phyloP scores from a whole-genome alignment of 2,329 filamentous ascomycete species.

The Fusarium clavum region DNA sequence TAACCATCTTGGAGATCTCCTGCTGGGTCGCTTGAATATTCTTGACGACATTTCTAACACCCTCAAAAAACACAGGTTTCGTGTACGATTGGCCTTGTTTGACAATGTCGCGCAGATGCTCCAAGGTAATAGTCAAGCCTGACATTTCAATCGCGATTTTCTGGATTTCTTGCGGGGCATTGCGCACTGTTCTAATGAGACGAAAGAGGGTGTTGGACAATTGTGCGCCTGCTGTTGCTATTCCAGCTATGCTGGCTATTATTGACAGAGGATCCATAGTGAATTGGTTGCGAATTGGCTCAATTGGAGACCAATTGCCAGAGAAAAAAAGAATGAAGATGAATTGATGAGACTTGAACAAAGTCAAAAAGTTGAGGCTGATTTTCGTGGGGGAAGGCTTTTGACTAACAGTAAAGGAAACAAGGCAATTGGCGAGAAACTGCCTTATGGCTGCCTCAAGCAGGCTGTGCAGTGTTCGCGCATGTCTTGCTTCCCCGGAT shows the following conservation, averaged over 20 bases:
- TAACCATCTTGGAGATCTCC: background rate
- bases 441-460: too few species aligned
- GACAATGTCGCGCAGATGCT: constrained; percentile 26
- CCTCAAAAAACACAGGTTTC: constrained; percentile 2
- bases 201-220: constrained; percentile 21
- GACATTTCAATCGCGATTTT: constrained; percentile 26
- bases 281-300: background rate
- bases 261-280: constrained; percentile 32
- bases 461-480: too few species aligned
- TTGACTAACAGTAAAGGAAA: too few species aligned
- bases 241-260: constrained; percentile 30
- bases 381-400: too few species aligned
- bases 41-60: constrained; percentile 1
- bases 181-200: constrained; percentile 5
- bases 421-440: too few species aligned
- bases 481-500: too few species aligned
- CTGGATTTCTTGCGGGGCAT: constrained; percentile 15
- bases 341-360: too few species aligned
- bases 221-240: constrained; percentile 27
- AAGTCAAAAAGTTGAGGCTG: too few species aligned
- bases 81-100: background rate
- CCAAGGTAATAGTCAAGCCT: background rate
- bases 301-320: too few species aligned
- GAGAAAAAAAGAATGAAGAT: too few species aligned
- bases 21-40: constrained; percentile 18